Evolutionary conservation across 441 rosid genomes (phyloP).

Genomic region (Cnidoscolus chayamansa): DNA sequence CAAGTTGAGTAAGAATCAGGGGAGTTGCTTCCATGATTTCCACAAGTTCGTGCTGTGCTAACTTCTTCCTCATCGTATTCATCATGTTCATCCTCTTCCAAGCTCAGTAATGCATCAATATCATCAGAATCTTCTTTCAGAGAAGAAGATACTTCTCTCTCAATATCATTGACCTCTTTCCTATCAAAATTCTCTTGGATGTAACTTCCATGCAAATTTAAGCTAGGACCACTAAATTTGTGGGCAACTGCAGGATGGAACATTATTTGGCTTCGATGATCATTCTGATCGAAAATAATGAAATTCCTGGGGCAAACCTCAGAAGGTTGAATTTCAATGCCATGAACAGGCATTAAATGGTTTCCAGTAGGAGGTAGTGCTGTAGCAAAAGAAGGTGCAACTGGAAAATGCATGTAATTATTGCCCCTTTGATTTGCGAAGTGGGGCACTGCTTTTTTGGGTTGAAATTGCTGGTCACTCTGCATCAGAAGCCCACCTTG

Average conservation of each 20-base stretch:
- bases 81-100: constrained; percentile 54
- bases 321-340: constrained; percentile 73
- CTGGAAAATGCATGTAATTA: constrained; percentile 39
- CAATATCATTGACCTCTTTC: constrained; percentile 30
- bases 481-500: constrained; percentile 48
- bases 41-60: constrained; percentile 64
- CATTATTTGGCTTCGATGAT: constrained; percentile 64
- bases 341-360: constrained; percentile 43
- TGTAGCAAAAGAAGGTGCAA: constrained; percentile 44
- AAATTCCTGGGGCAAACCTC: constrained; percentile 73
- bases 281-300: constrained; percentile 68
- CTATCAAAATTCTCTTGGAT: constrained; percentile 40
- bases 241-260: constrained; percentile 68
- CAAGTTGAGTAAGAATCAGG: constrained; percentile 56
- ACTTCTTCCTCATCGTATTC: constrained; percentile 67
- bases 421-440: constrained; percentile 46
- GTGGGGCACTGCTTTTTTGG: constrained; percentile 33
- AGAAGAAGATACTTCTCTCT: constrained; percentile 44
- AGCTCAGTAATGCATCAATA: constrained; percentile 76
- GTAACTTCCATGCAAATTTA: constrained; percentile 34
- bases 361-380: constrained; percentile 50
- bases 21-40: constrained; percentile 43
- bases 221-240: constrained; percentile 42
- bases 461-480: constrained; percentile 38
- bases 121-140: constrained; percentile 77